Conservation (phyloP, 2,329 filamentous ascomycete genomes). For the Decorospora gaudefroyi region DNA sequence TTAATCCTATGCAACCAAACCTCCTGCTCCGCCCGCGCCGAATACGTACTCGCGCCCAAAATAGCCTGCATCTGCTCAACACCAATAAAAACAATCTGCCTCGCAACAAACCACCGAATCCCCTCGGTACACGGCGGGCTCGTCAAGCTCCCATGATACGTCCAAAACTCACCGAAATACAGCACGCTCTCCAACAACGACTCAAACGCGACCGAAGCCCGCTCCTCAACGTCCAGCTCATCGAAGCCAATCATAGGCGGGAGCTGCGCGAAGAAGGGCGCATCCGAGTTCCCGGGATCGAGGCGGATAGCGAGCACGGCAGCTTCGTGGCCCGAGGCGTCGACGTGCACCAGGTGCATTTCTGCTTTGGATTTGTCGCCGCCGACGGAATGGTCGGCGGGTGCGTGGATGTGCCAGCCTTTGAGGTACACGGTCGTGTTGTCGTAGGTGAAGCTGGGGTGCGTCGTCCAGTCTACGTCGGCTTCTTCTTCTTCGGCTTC, state of each 20-base stretch:
- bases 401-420: slow-evolving; percentile 59
- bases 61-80: slow-evolving; percentile 56
- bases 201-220: slow-evolving; percentile 38
- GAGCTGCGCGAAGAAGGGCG: slow-evolving; percentile 51
- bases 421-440: slow-evolving; percentile 55
- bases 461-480: slow-evolving; percentile 43
- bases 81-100: slow-evolving; percentile 51
- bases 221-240: slow-evolving; percentile 32
- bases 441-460: slow-evolving; percentile 53
- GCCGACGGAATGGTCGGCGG: slow-evolving; percentile 56
- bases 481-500: not conserved
- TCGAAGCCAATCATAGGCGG: slow-evolving; percentile 50
- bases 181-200: slow-evolving; percentile 47
- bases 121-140: slow-evolving; percentile 56
- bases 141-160: slow-evolving; percentile 55
- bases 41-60: slow-evolving; percentile 53
- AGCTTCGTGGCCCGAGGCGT: slow-evolving; percentile 48
- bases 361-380: slow-evolving; percentile 53
- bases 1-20: slow-evolving; percentile 56
- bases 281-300: slow-evolving; percentile 50
- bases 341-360: slow-evolving; percentile 56
- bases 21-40: slow-evolving; percentile 51
- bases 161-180: slow-evolving; percentile 55
- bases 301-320: slow-evolving; percentile 56
- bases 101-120: slow-evolving; percentile 53